Evolutionary conservation across 192 early-diverging fungal species (phyloP).

Genomic region (Rhizoclosmatium globosum): DNA sequence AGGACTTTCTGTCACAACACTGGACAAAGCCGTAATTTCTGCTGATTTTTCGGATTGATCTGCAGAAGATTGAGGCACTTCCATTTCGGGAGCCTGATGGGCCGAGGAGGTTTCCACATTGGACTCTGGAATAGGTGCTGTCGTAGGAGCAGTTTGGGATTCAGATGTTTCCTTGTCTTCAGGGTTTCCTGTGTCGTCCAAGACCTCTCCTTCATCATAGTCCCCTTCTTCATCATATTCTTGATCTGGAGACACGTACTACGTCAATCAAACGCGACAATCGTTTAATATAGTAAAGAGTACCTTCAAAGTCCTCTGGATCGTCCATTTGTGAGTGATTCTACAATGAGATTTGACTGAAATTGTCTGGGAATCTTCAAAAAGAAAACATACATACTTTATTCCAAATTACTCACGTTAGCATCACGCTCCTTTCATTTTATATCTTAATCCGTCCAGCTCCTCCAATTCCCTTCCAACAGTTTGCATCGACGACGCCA

Average conservation of each 20-base stretch:
- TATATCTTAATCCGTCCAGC: neutral
- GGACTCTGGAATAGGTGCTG: neutral
- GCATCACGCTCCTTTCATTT: conserved; percentile 20
- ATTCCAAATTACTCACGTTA: neutral
- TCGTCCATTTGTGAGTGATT: neutral
- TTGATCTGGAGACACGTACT: neutral
- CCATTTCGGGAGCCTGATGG: neutral
- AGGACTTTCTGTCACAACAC: too few species aligned
- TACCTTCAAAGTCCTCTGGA: neutral
- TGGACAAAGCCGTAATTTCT: too few species aligned
- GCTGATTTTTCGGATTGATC: too few species aligned
- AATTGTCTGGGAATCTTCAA: neutral
- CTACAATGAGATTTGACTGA: neutral
- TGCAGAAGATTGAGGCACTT: too few species aligned
- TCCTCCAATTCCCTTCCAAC: neutral
- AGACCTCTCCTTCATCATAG: conserved; percentile 13
- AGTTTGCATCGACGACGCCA: conserved; percentile 1
- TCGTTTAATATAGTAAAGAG: neutral
- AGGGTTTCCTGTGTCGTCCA: neutral
- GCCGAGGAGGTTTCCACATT: neutral
- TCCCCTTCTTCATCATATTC: conserved; percentile 23
- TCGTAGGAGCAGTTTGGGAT: neutral
- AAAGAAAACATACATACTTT: conserved; percentile 2
- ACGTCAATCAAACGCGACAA: neutral
- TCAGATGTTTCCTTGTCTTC: neutral